A percentile compares a stretch with the other conserved stretches of the same genome.
Evolutionary conservation across 148 eudicot genomes (phyloP).

Genomic region (Rheum nobile): DNA sequence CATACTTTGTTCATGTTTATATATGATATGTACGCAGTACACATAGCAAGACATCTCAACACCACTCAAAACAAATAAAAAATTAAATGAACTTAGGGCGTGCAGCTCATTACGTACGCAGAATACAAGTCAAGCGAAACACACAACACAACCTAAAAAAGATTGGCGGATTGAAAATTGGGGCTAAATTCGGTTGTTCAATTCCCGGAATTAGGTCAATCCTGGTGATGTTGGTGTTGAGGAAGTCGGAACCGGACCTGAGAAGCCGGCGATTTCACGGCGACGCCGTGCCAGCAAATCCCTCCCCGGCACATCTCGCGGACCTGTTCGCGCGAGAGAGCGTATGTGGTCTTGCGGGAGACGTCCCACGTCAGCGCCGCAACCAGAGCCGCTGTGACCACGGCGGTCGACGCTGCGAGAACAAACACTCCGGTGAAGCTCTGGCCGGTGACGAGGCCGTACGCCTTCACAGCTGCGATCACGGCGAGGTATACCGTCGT

Average conservation of each 20-base stretch:
- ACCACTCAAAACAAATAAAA: neutral
- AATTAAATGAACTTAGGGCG: neutral
- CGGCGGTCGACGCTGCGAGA: conserved; percentile 38
- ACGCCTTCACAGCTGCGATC: conserved; percentile 59
- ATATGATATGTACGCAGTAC: neutral
- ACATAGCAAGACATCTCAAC: neutral
- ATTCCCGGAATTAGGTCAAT: neutral
- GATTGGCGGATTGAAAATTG: no score
- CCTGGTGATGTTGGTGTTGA: conserved; percentile 12
- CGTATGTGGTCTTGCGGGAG: conserved; percentile 37
- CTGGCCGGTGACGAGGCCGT: conserved; percentile 39
- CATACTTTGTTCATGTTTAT: neutral
- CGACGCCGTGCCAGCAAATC: conserved; percentile 92
- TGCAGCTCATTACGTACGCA: neutral
- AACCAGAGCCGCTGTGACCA: conserved; percentile 28
- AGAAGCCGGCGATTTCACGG: conserved; percentile 67
- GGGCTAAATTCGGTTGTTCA: no score
- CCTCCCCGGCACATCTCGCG: conserved; percentile 52
- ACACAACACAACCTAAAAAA: neutral
- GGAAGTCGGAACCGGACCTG: conserved; percentile 56
- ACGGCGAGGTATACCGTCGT: conserved; percentile 44
- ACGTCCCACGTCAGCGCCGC: conserved; percentile 65
- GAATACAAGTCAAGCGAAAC: neutral
- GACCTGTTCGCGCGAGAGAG: conserved; percentile 14
- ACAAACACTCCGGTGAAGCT: conserved; percentile 38